Percentiles rank a stretch among this genome's conserved stretches.
Conservation (phyloP, 495 filamentous ascomycete species). For the Aspergillus biplanus region DNA sequence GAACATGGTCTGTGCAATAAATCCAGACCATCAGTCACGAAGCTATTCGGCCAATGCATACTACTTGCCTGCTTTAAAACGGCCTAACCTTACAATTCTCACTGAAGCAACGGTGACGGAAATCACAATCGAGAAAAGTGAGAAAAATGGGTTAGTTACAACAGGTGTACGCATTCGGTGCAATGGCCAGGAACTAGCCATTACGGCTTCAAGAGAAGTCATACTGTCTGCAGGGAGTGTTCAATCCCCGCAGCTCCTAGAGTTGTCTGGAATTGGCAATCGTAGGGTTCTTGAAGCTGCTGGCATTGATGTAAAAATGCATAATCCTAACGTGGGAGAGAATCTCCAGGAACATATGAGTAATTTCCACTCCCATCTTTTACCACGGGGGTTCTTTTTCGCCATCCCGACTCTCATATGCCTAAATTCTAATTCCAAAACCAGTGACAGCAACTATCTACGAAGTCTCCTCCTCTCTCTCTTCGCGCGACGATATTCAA, state of each 20-base stretch:
- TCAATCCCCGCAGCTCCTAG: conserved; percentile 57
- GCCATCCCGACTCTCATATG: not conserved
- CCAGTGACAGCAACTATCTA: conserved; percentile 49
- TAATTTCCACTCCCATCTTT: not conserved
- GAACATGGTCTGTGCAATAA: conserved; percentile 29
- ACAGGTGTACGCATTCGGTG: conserved; percentile 38
- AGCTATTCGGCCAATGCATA: conserved; percentile 53
- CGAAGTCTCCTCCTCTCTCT: conserved; percentile 46
- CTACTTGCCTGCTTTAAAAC: conserved; percentile 40
- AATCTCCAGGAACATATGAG: conserved; percentile 59
- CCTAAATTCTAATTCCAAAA: not conserved
- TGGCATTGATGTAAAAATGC: conserved; percentile 47
- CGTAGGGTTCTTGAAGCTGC: conserved; percentile 39
- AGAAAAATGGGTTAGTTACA: conserved; percentile 22
- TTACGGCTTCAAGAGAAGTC: conserved; percentile 54
- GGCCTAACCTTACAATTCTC: conserved; percentile 52
- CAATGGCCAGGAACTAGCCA: conserved; percentile 30
- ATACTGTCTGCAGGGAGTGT: conserved; percentile 58
- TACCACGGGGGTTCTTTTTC: not conserved
- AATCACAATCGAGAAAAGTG: conserved; percentile 38
- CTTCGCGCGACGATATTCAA: conserved; percentile 46
- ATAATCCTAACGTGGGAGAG: conserved; percentile 55
- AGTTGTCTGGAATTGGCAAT: conserved; percentile 57
- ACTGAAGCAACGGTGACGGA: conserved; percentile 49
- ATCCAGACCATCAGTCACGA: conserved; percentile 48